Base-by-base conservation (phyloP, 2,329 filamentous ascomycete species). In the Penicillium hesseltinei region DNA sequence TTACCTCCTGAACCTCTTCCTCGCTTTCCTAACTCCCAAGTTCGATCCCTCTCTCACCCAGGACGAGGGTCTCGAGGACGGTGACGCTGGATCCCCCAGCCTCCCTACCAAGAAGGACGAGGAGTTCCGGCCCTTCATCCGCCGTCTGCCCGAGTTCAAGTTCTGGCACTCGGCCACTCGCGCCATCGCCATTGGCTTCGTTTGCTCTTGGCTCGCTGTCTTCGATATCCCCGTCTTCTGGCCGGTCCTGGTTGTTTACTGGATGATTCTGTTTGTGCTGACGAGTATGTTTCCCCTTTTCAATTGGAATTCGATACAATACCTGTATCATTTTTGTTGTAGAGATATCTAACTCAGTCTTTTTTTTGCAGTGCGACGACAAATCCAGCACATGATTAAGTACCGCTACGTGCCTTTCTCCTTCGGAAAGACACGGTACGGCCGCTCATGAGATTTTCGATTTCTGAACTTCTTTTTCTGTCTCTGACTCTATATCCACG, bases 301-400 rank as follows among this genome's bases (percentile, higher is more conserved):
- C 21, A 36, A 29, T 36, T 54, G 51, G 48, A 6, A 17, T 15
- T 21, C 2, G n/a, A 51, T 52, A 13, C 21, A 6, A 19, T 21
- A 15, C 5, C 4, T 15, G 29, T 23, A 5, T 17, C 15, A 5
- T n/a, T 31, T 21, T 43, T 31, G 21, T n/a, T 35, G 27, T 39
- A 42, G 27, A 13, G 7, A 17, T 19, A 35, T 38, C 62, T 54
- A 62, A 66, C 62, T 60, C 19, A 2, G 4, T n/a, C 38, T 35
- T 39, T 43, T 31, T 31, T 50, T 44, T 55, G 31, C 68, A 96
- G 92, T 99, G 94, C 87, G 94, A 78, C 91, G 94, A 82, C 94
- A 99, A 80, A 99, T 99, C 69, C 94, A 99, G 81, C 94, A 97
- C 80, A 99, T 99, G 94, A 93, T 99, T 84, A 99, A 97, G 82